Conservation (phyloP, 2,329 filamentous ascomycete species). For the Fusarium udum region DNA sequence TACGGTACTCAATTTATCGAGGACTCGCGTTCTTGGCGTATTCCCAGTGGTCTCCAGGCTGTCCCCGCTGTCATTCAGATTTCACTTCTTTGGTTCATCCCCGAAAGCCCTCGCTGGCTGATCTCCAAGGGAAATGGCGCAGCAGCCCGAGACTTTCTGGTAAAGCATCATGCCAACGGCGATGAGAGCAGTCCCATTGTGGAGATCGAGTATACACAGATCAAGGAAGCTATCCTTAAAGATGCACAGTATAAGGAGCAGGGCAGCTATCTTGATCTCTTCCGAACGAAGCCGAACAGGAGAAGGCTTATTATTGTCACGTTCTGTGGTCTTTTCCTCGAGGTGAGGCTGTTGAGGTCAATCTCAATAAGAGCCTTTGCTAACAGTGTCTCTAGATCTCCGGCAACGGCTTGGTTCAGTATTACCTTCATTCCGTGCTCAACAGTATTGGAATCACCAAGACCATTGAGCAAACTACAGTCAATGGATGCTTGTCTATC, state of each 20-base stretch:
- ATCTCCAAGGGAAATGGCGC: not conserved
- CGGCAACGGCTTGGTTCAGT: constrained; percentile 13
- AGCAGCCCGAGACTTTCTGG: not conserved
- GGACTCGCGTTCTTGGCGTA: not conserved
- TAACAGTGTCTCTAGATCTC: not conserved
- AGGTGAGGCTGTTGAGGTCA: not conserved
- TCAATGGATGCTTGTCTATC: constrained; percentile 45
- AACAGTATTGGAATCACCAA: constrained; percentile 50
- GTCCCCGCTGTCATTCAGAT: not conserved
- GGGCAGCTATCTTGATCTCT: not conserved
- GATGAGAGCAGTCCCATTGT: not conserved
- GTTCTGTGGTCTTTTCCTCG: not conserved
- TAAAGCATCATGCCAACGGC: not conserved
- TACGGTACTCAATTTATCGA: not conserved
- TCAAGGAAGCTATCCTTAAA: not conserved
- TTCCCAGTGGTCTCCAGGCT: not conserved
- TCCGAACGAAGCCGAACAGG: not conserved
- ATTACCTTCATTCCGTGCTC: constrained; percentile 51
- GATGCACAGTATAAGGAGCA: not conserved
- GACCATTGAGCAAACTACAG: constrained; percentile 47
- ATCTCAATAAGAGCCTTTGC: not conserved
- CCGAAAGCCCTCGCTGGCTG: not conserved
- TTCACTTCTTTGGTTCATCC: not conserved
- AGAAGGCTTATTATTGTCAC: not conserved
- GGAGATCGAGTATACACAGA: not conserved